A percentile compares a stretch with the other conserved stretches of the same genome.
Evolutionary conservation across 805 yeast genomes (phyloP).

Genomic region (Suhomyces sp.): DNA sequence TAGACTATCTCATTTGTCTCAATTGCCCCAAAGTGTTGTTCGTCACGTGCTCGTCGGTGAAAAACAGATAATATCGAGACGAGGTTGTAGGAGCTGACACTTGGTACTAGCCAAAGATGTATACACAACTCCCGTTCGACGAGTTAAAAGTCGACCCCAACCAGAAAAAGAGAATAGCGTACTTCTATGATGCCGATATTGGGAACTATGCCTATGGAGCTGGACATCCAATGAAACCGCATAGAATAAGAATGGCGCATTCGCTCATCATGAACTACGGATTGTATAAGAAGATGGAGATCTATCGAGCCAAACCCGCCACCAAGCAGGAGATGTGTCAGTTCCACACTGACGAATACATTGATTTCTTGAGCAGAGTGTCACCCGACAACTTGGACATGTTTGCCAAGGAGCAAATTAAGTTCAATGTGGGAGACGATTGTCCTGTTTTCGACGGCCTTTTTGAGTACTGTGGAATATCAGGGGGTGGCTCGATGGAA

Average conservation of each 20-base stretch:
- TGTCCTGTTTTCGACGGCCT: conserved; percentile 82
- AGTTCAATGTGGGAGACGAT: conserved; percentile 93
- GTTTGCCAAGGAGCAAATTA: conserved; percentile 83
- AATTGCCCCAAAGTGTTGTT: neutral
- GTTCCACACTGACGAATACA: conserved; percentile 96
- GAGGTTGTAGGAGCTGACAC: neutral
- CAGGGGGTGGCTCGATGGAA: conserved; percentile 88
- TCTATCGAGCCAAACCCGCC: conserved; percentile 95
- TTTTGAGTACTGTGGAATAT: conserved; percentile 71
- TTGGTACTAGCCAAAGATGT: conserved; percentile 19
- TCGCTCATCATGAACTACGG: conserved; percentile 96
- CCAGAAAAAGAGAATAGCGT: conserved; percentile 42
- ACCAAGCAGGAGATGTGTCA: conserved; percentile 98
- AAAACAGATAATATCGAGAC: neutral
- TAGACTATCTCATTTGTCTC: neutral
- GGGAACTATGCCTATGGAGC: conserved; percentile 98
- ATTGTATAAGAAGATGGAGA: conserved; percentile 93
- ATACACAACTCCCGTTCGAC: conserved; percentile 44
- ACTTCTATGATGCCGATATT: conserved; percentile 67
- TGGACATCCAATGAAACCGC: conserved; percentile 99
- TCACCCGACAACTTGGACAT: conserved; percentile 88
- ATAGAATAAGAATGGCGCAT: conserved; percentile 97
- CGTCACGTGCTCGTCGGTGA: neutral
- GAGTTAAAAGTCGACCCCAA: conserved; percentile 40
- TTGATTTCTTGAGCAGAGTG: conserved; percentile 85